Base-by-base conservation (phyloP, 2,329 filamentous ascomycete species). In the Pyrenophora seminiperda region DNA sequence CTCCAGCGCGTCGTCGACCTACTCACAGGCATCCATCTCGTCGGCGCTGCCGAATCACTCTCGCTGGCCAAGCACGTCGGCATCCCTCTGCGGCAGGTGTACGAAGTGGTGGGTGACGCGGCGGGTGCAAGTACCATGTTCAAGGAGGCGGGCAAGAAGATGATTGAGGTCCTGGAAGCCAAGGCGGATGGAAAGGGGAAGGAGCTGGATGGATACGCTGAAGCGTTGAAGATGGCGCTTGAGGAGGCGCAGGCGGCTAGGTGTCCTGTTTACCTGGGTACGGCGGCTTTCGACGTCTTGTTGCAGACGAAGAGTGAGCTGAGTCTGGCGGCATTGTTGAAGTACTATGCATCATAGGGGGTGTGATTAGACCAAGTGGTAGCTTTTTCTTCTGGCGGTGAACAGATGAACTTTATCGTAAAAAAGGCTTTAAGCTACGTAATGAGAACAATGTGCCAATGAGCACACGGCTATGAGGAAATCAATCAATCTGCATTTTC, bases 81-180 rank as follows among this genome's bases (percentile, higher is more conserved):
- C 13, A 61, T 75, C n/a, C 69, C 71, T 2, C 57, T 74, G 7
- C 42, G 62, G 0, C 72, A 74, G 47, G 58, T 74, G 7, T 73
- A 73, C 53, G 63, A 68, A 22, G 49, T 75, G 15, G 69, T 66
- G 1, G 64, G 65, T 9, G 70, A 73, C 32, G 72, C 72, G 1
- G 72, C 72, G 3, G 72, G 72, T 19, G 70, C 70, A 2, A 74
- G 72, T 44, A 53, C 52, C 7, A 67, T 70, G 54, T 74, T 74
- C 42, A 66, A 67, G 37, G 54, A 64, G 2, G 61, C 55, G 15
- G 72, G 70, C 0, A 53, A 54, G 6, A 66, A 67, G 47, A 66
- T 73, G 59, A 67, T 74, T 39, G 46, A 61, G 1, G 56, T 68
- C 7, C 36, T 74, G 33, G 67, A 68, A 7, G 71, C 69, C 1